Conservation (phyloP, 306 rosid genomes). For the Citrullus colocynthis region DNA sequence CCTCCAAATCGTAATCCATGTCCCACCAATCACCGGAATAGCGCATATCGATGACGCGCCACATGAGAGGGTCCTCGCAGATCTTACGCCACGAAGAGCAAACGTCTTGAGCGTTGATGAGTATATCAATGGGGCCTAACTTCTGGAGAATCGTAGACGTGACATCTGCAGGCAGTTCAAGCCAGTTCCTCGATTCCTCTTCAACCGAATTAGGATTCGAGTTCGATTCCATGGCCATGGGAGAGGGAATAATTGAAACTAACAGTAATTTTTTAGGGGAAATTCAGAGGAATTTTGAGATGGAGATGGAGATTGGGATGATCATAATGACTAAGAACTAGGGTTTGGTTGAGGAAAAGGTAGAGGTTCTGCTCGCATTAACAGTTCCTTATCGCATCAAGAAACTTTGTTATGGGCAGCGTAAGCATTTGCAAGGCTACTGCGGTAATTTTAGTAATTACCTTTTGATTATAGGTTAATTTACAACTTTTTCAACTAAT, state of each 20-base stretch:
- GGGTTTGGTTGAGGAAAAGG: neutral
- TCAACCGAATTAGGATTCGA: neutral
- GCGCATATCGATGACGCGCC: constrained; percentile 41
- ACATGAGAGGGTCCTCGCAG: constrained; percentile 40
- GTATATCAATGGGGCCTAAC: constrained; percentile 28
- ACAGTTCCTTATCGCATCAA: neutral
- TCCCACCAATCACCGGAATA: neutral
- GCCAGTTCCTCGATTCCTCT: neutral
- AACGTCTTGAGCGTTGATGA: constrained; percentile 25
- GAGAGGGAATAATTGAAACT: neutral
- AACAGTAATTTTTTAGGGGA: neutral
- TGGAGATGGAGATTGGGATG: neutral
- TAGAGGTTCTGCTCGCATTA: neutral
- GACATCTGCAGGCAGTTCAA: constrained; percentile 31
- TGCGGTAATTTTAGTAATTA: neutral
- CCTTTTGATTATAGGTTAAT: no score
- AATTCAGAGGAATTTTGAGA: neutral
- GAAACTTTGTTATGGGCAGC: no score
- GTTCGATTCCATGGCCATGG: neutral
- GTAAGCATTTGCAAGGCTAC: no score
- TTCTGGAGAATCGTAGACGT: constrained; percentile 25
- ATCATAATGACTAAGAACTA: neutral
- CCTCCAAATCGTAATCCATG: neutral
- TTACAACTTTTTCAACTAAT: no score
- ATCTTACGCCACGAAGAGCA: constrained; percentile 45